Evolutionary conservation across 2,329 filamentous ascomycete genomes (phyloP), one percentile per base, ranked within the genome.

Genomic region (Fusarium sororula): DNA sequence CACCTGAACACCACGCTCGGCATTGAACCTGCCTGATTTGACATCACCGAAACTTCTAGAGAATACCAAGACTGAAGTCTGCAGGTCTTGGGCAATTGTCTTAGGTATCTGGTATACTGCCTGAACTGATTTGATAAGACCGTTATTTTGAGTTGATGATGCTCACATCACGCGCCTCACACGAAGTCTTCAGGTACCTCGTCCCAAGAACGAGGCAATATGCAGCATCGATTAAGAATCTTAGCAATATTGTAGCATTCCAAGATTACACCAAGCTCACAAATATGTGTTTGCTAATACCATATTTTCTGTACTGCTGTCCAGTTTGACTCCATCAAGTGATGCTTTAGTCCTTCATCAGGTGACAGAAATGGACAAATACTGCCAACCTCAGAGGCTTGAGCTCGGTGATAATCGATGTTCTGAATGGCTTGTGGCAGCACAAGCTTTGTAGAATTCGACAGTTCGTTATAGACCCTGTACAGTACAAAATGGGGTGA

Each of bases 21-120:
- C 41, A 61, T 47, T 54, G 39, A 42, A 37, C 37, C 28, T 72
- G 71, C 71, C 67, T 57, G 8, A 71, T 68, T 72, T 38, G 67
- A 55, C 44, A 56, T 28, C 45, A 53, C 55, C 42, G 53, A 62
- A 74, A 42, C 58, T 72, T 74, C 66, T 51, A 57, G 70, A 51
- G n/a, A 26, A 18, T 28, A 50, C 55, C 41, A 48, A 37, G 20
- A 22, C 24, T 37, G 41, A 58, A 58, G 18, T n/a, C n/a, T 28
- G 17, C 14, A 54, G 7, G 28, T 54, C 30, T 30, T 30, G 30
- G 30, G 30, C 30, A 30, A 13, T 30, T 30, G 30, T 30, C 1
- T 30, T 30, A 30, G 30, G 30, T 30, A 30, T 4, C 30, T 30
- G 12, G 30, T 30, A 30, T 13, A 30, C 30, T 30, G 30, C 30